A percentile compares a stretch with the other conserved stretches of the same genome.
phyloP scores from a whole-genome alignment of 257 asterid genomes.

The Striga asiatica region DNA sequence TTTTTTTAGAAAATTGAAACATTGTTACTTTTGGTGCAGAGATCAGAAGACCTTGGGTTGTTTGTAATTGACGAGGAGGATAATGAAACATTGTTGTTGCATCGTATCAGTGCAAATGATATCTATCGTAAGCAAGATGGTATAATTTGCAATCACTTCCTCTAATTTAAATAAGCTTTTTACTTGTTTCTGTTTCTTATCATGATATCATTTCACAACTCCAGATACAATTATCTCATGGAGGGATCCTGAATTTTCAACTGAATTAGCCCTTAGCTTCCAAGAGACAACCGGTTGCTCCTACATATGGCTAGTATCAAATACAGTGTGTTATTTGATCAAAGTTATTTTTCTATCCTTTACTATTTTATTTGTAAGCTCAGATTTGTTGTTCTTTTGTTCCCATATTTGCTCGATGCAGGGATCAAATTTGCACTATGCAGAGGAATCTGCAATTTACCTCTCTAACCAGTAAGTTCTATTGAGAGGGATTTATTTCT shows the following conservation, averaged over 20 bases:
- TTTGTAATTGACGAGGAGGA: constrained; percentile 81
- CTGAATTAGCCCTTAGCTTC: constrained; percentile 98
- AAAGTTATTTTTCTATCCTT: background rate
- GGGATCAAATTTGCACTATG: constrained; percentile 83
- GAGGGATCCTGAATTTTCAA: constrained; percentile 89
- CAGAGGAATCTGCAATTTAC: constrained; percentile 80
- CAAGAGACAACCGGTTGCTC: constrained; percentile 95
- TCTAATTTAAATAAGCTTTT: background rate
- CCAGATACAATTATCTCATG: constrained; percentile 94
- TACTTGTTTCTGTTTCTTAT: constrained; percentile 5
- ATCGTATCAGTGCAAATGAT: constrained; percentile 81
- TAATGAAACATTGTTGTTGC: constrained; percentile 67
- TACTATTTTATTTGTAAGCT: constrained; percentile 6
- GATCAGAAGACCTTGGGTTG: constrained; percentile 77
- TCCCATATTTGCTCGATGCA: constrained; percentile 23
- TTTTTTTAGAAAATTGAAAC: constrained; percentile 12
- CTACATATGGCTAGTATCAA: constrained; percentile 77
- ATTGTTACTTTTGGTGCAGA: constrained; percentile 36
- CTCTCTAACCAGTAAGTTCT: constrained; percentile 67
- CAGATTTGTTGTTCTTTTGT: background rate
- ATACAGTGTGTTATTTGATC: background rate
- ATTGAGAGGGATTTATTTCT: background rate
- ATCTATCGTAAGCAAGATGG: constrained; percentile 98
- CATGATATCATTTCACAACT: constrained; percentile 13
- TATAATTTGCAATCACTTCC: constrained; percentile 10